Evolutionary conservation across 1,284 basidiomycete genomes (phyloP).

Genomic region (Termitomyces sp.): DNA sequence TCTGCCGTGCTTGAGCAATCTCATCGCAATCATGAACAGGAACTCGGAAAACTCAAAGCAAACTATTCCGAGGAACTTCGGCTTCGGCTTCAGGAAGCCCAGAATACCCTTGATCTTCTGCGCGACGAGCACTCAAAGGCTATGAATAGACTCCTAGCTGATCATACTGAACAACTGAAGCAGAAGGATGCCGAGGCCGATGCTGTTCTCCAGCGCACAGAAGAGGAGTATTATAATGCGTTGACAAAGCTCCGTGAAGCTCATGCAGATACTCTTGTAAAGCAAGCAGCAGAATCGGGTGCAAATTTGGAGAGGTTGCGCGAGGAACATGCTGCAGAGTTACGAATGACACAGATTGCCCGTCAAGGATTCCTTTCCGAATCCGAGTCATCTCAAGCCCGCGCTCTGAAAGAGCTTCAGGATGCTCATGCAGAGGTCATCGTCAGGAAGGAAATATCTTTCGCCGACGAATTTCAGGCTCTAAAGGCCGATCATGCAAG

Average conservation of each 20-base stretch:
- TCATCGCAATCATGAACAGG: constrained; percentile 46
- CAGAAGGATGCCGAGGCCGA: constrained; percentile 56
- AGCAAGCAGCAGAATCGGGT: constrained; percentile 53
- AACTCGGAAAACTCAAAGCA: constrained; percentile 43
- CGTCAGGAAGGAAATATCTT: constrained; percentile 56
- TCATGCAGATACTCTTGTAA: constrained; percentile 58
- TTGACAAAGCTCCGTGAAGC: constrained; percentile 67
- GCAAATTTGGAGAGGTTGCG: constrained; percentile 59
- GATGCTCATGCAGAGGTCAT: constrained; percentile 65
- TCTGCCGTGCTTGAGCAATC: constrained; percentile 8
- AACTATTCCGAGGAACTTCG: constrained; percentile 45
- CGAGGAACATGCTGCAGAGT: constrained; percentile 64
- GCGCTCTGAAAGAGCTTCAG: constrained; percentile 57
- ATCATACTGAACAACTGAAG: constrained; percentile 52
- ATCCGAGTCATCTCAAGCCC: constrained; percentile 60
- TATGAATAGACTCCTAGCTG: constrained; percentile 43
- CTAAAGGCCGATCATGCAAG: constrained; percentile 58
- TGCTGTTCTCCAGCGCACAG: constrained; percentile 54
- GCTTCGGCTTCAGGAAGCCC: constrained; percentile 44
- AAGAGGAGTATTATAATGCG: constrained; percentile 76
- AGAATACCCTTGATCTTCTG: constrained; percentile 38
- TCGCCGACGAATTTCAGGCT: constrained; percentile 56
- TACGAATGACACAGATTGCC: constrained; percentile 69
- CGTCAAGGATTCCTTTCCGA: constrained; percentile 68
- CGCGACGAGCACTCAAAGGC: constrained; percentile 48